Base-by-base conservation (phyloP, 768 basidiomycete species). In the Tylopilus balloui region DNA sequence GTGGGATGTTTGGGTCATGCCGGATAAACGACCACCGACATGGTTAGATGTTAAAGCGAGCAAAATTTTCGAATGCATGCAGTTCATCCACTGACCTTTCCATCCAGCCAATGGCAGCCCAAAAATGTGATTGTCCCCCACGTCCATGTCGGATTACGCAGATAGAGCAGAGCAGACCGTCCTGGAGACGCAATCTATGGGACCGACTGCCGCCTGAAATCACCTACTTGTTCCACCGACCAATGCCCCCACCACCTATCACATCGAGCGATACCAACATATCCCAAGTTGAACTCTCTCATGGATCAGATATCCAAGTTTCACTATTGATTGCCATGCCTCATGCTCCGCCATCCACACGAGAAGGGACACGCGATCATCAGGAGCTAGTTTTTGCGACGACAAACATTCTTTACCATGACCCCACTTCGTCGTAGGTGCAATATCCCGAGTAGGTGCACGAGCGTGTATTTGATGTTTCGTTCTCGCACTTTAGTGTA, bases 321-420 rank as follows among this genome's bases (percentile, higher is more conserved):
- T 60, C 58, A 13, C 36, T 67, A 17, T n/a, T 67, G 42, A 59
- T 67, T 12, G 50, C 51, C 19, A 69, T 67, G 66, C 66, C 66
- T 35, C 52, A 34, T 15, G 44, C 48, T 14, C 47, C 52, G 43
- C 53, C 36, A 4, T 37, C 31, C 9, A 20, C 21, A 19, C 48
- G 20, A 12, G 45, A 24, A 24, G 45, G 34, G 23, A 21, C 31
- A 25, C 39, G n/a, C 10, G 45, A 45, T 19, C 34, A 54, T 43
- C 56, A 57, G 8, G 66, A 67, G 42, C 34, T 62, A 20, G 63
- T 46, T 45, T 54, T 67, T 41, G 66, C 59, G n/a, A 69, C 68
- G 25, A 56, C 57, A 7, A 37, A 52, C 10, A 25, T 57, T 34
- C 29, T 17, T 32, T 68, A 53, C 23, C 46, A 51, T 27, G 50